phyloP scores from a whole-genome alignment of 257 asterid species.

The Eustoma russellianum region DNA sequence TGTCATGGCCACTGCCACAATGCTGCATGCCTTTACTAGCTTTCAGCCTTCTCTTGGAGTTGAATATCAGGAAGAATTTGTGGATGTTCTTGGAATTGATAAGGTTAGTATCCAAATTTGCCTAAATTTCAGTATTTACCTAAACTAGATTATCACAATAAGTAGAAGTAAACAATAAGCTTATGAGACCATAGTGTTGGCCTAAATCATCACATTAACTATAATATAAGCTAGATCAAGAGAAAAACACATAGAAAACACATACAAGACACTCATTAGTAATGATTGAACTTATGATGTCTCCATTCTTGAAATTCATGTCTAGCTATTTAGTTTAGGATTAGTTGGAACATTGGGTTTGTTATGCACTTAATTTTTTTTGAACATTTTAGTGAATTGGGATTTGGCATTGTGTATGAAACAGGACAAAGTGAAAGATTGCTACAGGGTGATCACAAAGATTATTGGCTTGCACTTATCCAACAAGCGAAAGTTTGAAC shows the following conservation, averaged over 20 bases:
- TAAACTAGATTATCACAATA: not conserved
- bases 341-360: no score
- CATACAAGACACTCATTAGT: no score
- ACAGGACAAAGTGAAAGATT: constrained; percentile 55
- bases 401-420: constrained; percentile 2
- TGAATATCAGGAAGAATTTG: constrained; percentile 44
- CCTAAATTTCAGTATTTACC: not conserved
- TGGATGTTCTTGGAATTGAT: constrained; percentile 54
- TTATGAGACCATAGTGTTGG: no score
- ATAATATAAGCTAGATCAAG: no score
- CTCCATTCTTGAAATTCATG: no score
- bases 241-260: no score
- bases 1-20: constrained; percentile 72
- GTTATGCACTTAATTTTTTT: no score
- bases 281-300: no score
- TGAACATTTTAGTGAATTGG: no score
- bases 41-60: constrained; percentile 43
- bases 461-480: constrained; percentile 25
- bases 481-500: constrained; percentile 38
- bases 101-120: constrained; percentile 33
- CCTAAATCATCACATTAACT: no score
- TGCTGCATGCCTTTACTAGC: constrained; percentile 53
- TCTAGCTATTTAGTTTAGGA: no score
- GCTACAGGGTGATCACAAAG: constrained; percentile 43
- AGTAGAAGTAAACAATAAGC: not conserved